Base-by-base conservation (phyloP, 2,329 filamentous ascomycete genomes). In the Calonectria pseudoreteaudii region DNA sequence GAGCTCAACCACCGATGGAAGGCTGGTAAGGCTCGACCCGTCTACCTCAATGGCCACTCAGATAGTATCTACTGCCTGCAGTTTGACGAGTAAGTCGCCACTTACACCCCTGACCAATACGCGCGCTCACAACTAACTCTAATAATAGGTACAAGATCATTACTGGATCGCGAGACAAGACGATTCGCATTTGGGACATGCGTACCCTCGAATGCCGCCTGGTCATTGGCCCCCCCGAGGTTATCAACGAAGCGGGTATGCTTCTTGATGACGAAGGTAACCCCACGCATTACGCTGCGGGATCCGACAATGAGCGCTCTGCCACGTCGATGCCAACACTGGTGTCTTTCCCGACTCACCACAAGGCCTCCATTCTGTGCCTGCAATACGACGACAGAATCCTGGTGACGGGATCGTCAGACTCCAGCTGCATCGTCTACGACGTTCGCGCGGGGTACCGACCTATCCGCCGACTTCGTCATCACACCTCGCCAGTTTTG, bases 11-110 rank as follows among this genome's bases (percentile, higher is more conserved):
- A 89, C 77, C 92, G 94, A 75, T 99, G 97, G 97, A 93, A 91
- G 79, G 87, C 92, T 66, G 94, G 94, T 70, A 92, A 93, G 77
- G 94, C 95, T 11, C 93, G 92, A 58, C 93, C 95, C 0, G 92
- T 98, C 70, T 98, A 98, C 84, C 90, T 99, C 28, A 95, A 97
- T 80, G 97, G 97, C 2, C 97, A 99, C 83, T 93, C 93, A 31
- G 97, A 99, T 84, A 98, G 95, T 77, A 97, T 99, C 71, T 99
- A 99, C 86, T 99, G 97, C 84, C 91, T 98, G 71, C 97, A 99
- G 82, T 99, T 98, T 83, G 97, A 99, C 83, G 96, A 98, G 93
- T 95, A 90, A 80, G 93, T 87, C 38, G 38, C 60, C 60, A 44
- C 60, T 28, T 28, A 36, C 34, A 23, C 30, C 16, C n/a, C 9